Evolutionary conservation across 2,329 filamentous ascomycete species (phyloP), one percentile per base, ranked within the genome.

Genomic region (Rhynchosporium agropyri): DNA sequence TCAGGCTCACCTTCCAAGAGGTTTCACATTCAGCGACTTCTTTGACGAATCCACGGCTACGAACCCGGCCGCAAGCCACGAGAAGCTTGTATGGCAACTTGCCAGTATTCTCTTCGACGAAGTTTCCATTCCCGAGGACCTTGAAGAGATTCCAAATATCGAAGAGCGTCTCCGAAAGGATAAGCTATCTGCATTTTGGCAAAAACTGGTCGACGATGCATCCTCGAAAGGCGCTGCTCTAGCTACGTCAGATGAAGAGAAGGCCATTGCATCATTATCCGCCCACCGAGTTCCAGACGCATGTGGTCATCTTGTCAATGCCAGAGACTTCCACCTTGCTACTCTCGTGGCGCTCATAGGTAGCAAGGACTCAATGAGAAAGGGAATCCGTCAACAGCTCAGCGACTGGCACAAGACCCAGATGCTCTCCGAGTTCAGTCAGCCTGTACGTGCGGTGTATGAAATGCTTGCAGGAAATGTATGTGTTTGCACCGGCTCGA

Each of bases 391-490:
- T 29, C 83, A 87, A 61, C 95, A 99, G 74, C 83, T 99, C 58
- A 85, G 88, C 64, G 87, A 89, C 57, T 99, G 95, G 95, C 86
- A 88, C 42, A 84, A 90, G 33, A 86, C 91, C 42, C 91, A 92
- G 72, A 86, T 94, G 53, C 84, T 96, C 20, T 91, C 92, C 1
- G 96, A 99, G 75, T 92, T 99, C 76, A 87, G 85, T 15, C 89
- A 95, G 68, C 82, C 91, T 1, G 85, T 97, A 50, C 89, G 95
- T 60, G 89, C 93, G 8, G 81, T 99, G 40, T 99, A 97, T 74
- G 92, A 96, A 75, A 83, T 99, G 33, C 80, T 97, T 10, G 86
- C 91, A 36, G 95, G 96, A 43, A 95, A 97, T 68, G 88, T 91
- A n/a, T 89, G 91, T 67, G 84, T 88, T 33, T 93, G 91, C 63